A percentile compares a stretch with the other conserved stretches of the same genome.
phyloP scores from a whole-genome alignment of 768 basidiomycete genomes.

The Lactifluus subvellereus region DNA sequence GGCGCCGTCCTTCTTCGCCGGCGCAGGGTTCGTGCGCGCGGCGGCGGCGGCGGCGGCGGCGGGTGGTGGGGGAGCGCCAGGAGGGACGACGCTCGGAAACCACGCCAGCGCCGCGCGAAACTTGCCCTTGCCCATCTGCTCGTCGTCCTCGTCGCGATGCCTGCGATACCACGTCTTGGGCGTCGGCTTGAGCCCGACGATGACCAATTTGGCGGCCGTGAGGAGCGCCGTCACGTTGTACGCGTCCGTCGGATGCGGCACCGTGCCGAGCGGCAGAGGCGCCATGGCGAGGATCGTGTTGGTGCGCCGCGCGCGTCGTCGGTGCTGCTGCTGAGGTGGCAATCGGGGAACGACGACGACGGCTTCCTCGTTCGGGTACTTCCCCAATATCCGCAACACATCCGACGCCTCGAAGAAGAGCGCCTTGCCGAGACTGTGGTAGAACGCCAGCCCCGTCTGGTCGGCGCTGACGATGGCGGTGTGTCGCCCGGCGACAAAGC shows the following conservation, averaged over 20 bases:
- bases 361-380: constrained; percentile 60
- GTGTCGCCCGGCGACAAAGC: constrained; percentile 86
- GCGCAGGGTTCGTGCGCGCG: constrained; percentile 15
- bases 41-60: too few species aligned
- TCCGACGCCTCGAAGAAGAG: constrained; percentile 94
- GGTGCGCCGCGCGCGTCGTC: constrained; percentile 44
- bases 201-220: constrained; percentile 85
- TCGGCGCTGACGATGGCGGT: constrained; percentile 91
- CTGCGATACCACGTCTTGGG: constrained; percentile 90
- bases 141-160: constrained; percentile 48
- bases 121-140: constrained; percentile 36
- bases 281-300: constrained; percentile 71
- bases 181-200: constrained; percentile 87
- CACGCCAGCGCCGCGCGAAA: constrained; percentile 70
- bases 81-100: constrained; percentile 58
- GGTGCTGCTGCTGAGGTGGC: constrained; percentile 32
- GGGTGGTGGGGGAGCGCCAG: constrained; percentile 11
- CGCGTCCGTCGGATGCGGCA: constrained; percentile 66
- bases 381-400: constrained; percentile 87
- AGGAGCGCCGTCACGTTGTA: constrained; percentile 81
- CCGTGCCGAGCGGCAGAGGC: constrained; percentile 75
- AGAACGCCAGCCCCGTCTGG: constrained; percentile 88
- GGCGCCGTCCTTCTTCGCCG: constrained; percentile 25
- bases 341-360: constrained; percentile 23
- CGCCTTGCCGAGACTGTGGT: constrained; percentile 89